These are phyloP conservation scores for Boletus rubroflammeus DNA, from an alignment of 768 basidiomycete genomes.

Conservation along the genomic window DNA sequence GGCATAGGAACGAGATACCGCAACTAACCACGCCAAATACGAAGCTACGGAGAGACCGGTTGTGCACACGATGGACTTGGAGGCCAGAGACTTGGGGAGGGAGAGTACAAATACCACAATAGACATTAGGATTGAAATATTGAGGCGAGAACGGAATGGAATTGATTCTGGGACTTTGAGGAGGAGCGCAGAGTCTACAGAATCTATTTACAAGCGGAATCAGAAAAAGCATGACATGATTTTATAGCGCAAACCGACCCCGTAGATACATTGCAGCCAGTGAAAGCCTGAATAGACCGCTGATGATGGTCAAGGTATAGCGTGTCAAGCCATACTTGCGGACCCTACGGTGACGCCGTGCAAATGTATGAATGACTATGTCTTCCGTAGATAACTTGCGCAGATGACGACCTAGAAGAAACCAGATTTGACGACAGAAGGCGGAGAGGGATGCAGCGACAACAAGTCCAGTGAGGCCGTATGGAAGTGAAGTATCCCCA, in stretches of 20 bases:
- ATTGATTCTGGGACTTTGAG: conserved; percentile 39
- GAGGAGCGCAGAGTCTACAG: conserved; percentile 49
- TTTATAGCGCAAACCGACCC: conserved; percentile 41
- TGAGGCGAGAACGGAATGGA: conserved; percentile 34
- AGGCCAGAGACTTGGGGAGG: conserved; percentile 50
- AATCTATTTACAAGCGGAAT: conserved; percentile 38
- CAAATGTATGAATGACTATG: conserved; percentile 58
- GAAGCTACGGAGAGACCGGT: conserved; percentile 57
- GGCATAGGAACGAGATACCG: conserved; percentile 49
- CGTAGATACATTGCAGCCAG: conserved; percentile 62
- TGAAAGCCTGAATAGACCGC: conserved; percentile 45
- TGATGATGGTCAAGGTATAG: conserved; percentile 40
- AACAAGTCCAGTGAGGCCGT: conserved; percentile 47
- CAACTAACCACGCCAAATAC: conserved; percentile 60
- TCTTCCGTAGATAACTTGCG: conserved; percentile 64
- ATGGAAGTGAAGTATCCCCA: conserved; percentile 44
- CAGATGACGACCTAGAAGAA: conserved; percentile 71
- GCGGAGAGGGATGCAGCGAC: conserved; percentile 55
- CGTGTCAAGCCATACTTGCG: conserved; percentile 43
- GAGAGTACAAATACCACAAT: conserved; percentile 48
- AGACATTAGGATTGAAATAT: conserved; percentile 41
- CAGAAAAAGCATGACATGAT: conserved; percentile 2
- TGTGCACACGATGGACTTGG: conserved; percentile 51
- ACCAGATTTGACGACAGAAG: conserved; percentile 68
- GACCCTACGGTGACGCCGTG: conserved; percentile 51